Base-by-base conservation (phyloP, 2,329 filamentous ascomycete genomes). In the Trichoderma cornu-damae region DNA sequence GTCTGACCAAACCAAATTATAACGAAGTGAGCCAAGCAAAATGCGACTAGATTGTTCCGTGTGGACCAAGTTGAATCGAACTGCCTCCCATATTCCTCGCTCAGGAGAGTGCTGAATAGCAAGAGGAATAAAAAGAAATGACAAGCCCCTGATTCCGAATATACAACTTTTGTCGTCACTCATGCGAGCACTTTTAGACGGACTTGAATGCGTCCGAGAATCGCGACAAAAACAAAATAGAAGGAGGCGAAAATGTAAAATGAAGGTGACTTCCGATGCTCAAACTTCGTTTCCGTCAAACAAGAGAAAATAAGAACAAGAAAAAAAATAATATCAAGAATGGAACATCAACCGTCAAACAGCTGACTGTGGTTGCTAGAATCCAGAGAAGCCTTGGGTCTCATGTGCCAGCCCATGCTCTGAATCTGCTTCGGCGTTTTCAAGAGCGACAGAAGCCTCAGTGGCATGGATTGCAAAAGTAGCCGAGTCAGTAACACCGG, bases 401-500 rank as follows among this genome's bases (percentile, higher is more conserved):
- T 14, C 26, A 14, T 8, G 20, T n/a, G 3, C 2, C 20, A 8
- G 22, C 9, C 28, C 28, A 32, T 9, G n/a, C 3, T 12, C 6
- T n/a, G 16, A 16, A 11, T 26, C 6, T 9, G 6, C 28, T 20
- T 44, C 35, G 2, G 2, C 8, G 1, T 30, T 44, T 6, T 47
- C 26, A 35, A 66, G 22, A 2, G 66, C 61, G 57, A 59, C 63
- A 5, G 59, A 52, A 16, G 68, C 67, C 42, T 63, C 62, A 22
- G 61, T 60, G 0, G 68, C 67, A 35, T 65, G 60, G 3, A 49
- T 50, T 3, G 68, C 67, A 40, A 63, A 70, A 6, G 60, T 30
- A 1, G 68, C 68, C 38, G 43, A 51, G 35, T 69, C 67, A 0
- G 67, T 63, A 37, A 61, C 66, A 1, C 64, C 66, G 9, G 67